A percentile compares a stretch with the other conserved stretches of the same genome.
These are phyloP conservation scores for Suaeda aralocaspica DNA, from an alignment of 148 eudicot species.

Conservation along the genomic window DNA sequence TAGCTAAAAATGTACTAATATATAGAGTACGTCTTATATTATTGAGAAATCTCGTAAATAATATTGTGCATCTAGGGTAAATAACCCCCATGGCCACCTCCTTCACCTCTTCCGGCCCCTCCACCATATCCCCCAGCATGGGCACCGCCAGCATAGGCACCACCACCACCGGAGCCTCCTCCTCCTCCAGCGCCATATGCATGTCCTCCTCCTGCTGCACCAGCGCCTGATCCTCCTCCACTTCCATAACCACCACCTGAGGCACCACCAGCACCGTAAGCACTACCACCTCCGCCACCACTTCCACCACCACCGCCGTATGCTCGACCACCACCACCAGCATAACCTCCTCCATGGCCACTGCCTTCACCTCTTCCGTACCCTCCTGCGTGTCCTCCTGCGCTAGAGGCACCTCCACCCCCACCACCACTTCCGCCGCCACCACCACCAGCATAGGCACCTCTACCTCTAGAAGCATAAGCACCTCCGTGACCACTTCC, in stretches of 20 bases:
- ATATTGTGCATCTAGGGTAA: too few relatives aligned
- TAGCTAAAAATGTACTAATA: too few relatives aligned
- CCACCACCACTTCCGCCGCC: conserved; percentile 42
- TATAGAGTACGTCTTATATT: too few relatives aligned
- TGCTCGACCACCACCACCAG: conserved; percentile 21
- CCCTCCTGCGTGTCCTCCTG: conserved; percentile 25
- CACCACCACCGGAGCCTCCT: conserved; percentile 32
- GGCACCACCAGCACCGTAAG: conserved; percentile 17
- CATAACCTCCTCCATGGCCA: conserved; percentile 22
- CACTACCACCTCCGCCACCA: conserved; percentile 30
- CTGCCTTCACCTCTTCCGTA: conserved; percentile 24
- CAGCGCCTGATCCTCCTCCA: conserved; percentile 25
- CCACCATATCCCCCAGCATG: conserved; percentile 26
- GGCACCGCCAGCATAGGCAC: conserved; percentile 21
- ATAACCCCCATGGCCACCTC: conserved; percentile 10
- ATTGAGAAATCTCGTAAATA: too few relatives aligned
- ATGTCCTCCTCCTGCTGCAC: conserved; percentile 19
- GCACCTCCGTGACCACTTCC: conserved; percentile 30
- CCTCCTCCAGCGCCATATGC: conserved; percentile 32
- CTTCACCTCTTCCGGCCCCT: conserved; percentile 3
- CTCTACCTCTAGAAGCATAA: conserved; percentile 23
- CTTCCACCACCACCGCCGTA: conserved; percentile 11
- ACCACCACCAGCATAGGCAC: conserved; percentile 17
- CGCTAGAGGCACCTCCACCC: conserved; percentile 28
- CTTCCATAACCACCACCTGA: conserved; percentile 21